phyloP scores from a whole-genome alignment of 179 eudicot species.

The Beta lomatogona region DNA sequence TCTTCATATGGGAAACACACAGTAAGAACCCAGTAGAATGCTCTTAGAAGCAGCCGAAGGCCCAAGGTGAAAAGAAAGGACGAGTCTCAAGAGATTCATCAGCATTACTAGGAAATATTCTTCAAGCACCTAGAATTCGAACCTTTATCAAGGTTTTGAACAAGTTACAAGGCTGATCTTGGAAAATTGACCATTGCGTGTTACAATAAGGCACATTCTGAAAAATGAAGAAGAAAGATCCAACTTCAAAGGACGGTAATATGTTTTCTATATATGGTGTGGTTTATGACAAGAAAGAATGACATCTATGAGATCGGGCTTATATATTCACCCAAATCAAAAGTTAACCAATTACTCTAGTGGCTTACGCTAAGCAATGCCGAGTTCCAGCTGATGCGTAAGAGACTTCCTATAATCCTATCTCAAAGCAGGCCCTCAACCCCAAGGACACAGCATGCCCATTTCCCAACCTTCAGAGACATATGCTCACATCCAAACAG shows the following conservation, averaged over 20 bases:
- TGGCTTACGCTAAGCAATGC: too few species aligned
- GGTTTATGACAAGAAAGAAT: conserved; percentile 6
- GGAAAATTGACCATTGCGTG: not conserved
- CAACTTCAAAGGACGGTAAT: too few species aligned
- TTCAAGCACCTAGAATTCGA: not conserved
- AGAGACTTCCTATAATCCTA: too few species aligned
- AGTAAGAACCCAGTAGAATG: too few species aligned
- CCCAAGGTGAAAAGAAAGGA: not conserved
- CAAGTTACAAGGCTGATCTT: not conserved
- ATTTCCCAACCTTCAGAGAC: too few species aligned
- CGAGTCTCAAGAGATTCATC: not conserved
- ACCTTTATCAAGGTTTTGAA: not conserved
- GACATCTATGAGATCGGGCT: not conserved
- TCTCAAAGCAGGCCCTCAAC: too few species aligned
- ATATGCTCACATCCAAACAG: too few species aligned
- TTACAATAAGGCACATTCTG: not conserved
- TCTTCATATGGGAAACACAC: too few species aligned
- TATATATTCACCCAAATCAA: too few species aligned
- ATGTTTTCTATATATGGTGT: not conserved
- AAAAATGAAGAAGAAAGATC: not conserved
- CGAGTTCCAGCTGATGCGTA: too few species aligned
- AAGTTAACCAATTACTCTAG: too few species aligned
- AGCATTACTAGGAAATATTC: not conserved
- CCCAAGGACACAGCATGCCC: too few species aligned
- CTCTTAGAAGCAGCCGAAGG: not conserved